Evolutionary conservation across 345 rosid species (phyloP), one percentile per base, ranked within the genome.

Genomic region (Eucalyptus victrix): DNA sequence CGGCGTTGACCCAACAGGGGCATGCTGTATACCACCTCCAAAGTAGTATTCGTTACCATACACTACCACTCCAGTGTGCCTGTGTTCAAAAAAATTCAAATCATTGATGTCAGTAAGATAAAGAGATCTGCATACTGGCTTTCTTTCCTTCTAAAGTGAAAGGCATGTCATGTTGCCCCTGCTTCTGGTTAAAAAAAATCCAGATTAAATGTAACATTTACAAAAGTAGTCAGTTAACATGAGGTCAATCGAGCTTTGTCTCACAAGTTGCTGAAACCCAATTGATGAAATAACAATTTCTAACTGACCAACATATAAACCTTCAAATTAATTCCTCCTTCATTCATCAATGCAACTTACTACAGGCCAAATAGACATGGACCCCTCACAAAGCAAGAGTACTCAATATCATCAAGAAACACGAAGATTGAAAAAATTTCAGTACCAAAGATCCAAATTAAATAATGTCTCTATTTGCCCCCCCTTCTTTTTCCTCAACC

Each of bases 1-100:
- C 3, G 94, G 98, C 54, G 99, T 95, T 34, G 91, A 91, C 90
- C 99, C 99, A 87, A 92, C 94, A 45, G 93, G 89, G 15, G 92
- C 76, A 67, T 93, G 94, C 42, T 97, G 99, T 87, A 98, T 98
- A 19, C 99, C 99, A 91, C 97, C 97, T 40, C 99, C 98, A 89
- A 98, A 96, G 89, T 88, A 98, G 90, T 97, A 98, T 88, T 98
- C 99, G 14, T 89, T 93, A 37, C 97, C 99, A 86, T 96, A 97
- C 40, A 96, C 97, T 86, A 95, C 96, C 30, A 98, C 87, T 15
- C 99, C 99, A 9, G 99, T 97, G 92, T 98, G 99, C 99, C 99
- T 98, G 89, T 45, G 15, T 76, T 76, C 1, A 3, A 76, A 37
- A 76, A 40, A 40, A 19, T 76, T 37, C 16, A 76, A 21, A 23